These are phyloP conservation scores for Epichloe elymi DNA, from an alignment of 2,329 filamentous ascomycete species.

Conservation along the genomic window DNA sequence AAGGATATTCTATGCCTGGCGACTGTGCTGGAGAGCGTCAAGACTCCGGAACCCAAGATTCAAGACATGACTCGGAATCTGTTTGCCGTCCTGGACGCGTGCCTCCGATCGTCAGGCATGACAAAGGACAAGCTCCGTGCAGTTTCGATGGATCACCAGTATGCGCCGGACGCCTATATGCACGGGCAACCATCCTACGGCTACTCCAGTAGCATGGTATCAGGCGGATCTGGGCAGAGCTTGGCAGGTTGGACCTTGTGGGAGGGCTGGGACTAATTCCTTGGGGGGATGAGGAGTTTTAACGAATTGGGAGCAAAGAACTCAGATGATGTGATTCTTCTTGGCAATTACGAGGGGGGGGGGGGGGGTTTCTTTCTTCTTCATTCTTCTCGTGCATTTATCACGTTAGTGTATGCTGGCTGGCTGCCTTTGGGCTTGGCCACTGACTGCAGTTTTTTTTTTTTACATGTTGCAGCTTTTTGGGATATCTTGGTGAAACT, in stretches of 20 bases:
- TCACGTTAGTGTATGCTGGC: background rate
- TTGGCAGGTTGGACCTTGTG: constrained; percentile 25
- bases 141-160: constrained; percentile 1
- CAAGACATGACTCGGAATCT: constrained; percentile 30
- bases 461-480: background rate
- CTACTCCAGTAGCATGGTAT: constrained; percentile 16
- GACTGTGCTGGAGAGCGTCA: constrained; percentile 33
- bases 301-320: no score
- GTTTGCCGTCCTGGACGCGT: constrained; percentile 29
- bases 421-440: background rate
- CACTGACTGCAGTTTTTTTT: background rate
- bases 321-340: no score
- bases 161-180: constrained; percentile 1
- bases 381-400: background rate
- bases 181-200: constrained; percentile 16
- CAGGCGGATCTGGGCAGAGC: constrained; percentile 15
- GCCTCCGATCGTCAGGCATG: constrained; percentile 29
- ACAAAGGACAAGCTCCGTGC: constrained; percentile 21
- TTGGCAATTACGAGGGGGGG: no score
- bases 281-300: background rate
- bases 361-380: background rate
- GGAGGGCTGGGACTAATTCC: constrained; percentile 25
- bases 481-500: background rate
- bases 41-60: constrained; percentile 25
- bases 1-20: constrained; percentile 37